These are phyloP conservation scores for Penicillium glabrum DNA, from an alignment of 2,329 filamentous ascomycete species.

Conservation along the genomic window DNA sequence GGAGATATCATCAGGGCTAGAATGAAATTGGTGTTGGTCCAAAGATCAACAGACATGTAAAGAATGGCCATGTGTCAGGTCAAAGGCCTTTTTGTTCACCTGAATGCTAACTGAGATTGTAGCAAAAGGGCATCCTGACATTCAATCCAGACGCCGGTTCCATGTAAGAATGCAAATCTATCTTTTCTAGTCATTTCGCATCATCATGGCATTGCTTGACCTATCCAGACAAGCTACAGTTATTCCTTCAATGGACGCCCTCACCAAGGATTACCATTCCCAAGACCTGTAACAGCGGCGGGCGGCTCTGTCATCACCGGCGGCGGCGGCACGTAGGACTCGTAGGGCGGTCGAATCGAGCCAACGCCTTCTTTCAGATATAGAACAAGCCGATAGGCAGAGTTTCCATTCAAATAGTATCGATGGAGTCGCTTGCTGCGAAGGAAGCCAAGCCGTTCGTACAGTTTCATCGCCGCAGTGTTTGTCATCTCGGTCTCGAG, in stretches of 20 bases:
- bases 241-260: background rate
- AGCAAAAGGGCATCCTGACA: background rate
- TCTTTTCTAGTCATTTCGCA: constrained; percentile 24
- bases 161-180: constrained; percentile 13
- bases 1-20: too few species aligned
- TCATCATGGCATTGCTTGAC: constrained; percentile 12
- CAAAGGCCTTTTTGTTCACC: background rate
- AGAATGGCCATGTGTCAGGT: background rate
- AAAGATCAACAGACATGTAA: too few species aligned
- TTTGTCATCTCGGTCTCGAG: constrained; percentile 96
- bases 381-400: constrained; percentile 83
- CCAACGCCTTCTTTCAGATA: constrained; percentile 66
- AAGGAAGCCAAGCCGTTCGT: constrained; percentile 88
- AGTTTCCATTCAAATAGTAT: constrained; percentile 96
- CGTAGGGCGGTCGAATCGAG: constrained; percentile 39
- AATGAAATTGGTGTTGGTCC: too few species aligned
- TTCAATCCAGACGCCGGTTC: constrained; percentile 2
- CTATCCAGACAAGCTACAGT: background rate
- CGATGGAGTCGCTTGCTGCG: constrained; percentile 89
- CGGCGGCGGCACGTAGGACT: constrained; percentile 13
- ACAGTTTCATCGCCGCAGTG: constrained; percentile 82
- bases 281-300: background rate
- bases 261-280: background rate
- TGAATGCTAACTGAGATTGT: background rate
- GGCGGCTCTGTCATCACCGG: background rate